Conservation (phyloP, 176 grass and related monocot genomes). For the Lolium multiflorum region DNA sequence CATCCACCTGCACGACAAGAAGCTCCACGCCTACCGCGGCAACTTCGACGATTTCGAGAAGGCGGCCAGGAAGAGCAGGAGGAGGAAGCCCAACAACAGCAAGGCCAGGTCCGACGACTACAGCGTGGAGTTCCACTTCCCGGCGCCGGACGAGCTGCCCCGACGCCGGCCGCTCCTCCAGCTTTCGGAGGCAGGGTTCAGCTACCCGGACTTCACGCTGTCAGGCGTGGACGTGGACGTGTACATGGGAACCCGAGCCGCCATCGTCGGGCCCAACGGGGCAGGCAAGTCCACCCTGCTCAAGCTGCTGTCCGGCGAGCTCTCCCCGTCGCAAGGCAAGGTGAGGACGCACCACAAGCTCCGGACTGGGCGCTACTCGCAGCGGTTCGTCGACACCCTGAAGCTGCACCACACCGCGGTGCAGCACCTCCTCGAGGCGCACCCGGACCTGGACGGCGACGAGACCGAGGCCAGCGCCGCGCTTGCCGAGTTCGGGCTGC, state of each 20-base stretch:
- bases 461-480: neutral
- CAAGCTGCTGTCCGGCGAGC: slow-evolving; percentile 66
- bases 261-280: slow-evolving; percentile 73
- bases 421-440: slow-evolving; percentile 1
- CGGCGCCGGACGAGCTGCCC: slow-evolving; percentile 23
- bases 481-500: neutral
- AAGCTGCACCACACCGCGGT: slow-evolving; percentile 15
- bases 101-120: slow-evolving; percentile 64
- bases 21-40: slow-evolving; percentile 54
- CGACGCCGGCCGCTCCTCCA: slow-evolving; percentile 59
- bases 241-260: slow-evolving; percentile 76
- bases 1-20: slow-evolving; percentile 50
- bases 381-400: slow-evolving; percentile 66
- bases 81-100: slow-evolving; percentile 58
- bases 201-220: slow-evolving; percentile 73
- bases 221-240: slow-evolving; percentile 61
- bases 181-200: slow-evolving; percentile 65
- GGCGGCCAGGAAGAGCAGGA: slow-evolving; percentile 56
- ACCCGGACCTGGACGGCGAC: slow-evolving; percentile 9
- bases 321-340: slow-evolving; percentile 63
- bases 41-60: slow-evolving; percentile 76
- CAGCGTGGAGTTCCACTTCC: slow-evolving; percentile 68
- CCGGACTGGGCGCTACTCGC: slow-evolving; percentile 67
- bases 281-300: slow-evolving; percentile 74
- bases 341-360: slow-evolving; percentile 66